Base-by-base conservation (phyloP, 768 basidiomycete species). In the Leucocoprinus leucothites region DNA sequence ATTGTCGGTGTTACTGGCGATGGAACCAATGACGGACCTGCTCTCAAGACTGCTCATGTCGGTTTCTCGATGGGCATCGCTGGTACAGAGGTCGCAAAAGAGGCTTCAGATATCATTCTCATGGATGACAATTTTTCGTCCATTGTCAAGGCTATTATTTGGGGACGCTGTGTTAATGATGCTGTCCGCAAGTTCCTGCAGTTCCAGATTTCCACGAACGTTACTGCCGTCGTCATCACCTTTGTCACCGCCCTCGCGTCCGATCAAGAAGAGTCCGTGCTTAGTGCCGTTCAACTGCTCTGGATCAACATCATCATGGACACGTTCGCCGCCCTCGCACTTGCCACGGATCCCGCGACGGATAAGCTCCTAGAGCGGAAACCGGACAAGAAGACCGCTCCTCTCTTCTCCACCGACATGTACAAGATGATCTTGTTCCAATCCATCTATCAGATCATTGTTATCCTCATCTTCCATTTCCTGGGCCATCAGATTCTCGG, bases 301-400 rank as follows among this genome's bases (percentile, higher is more conserved):
- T 99, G 97, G 95, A 93, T 98, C 71, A 98, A 98, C 77, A 88
- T 98, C 58, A 96, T 96, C 69, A 96, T 96, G 94, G 95, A 97
- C 67, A 96, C 94, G 1, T 98, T 99, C 66, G 97, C 97, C 53
- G 97, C 97, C 22, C 85, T 98, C 48, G 97, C 97, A 11, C 83
- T 99, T 48, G 96, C 97, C 16, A 98, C 97, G 22, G 97, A 98
- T 69, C 95, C 94, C 8, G 95, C 97, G 0, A 84, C 87, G 1
- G 85, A 85, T 45, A 68, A 75, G 4, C 80, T 92, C 31, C 83
- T 99, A 42, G 79, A 97, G 53, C 86, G 96, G 64, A 89, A 91
- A 68, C 97, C 97, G 3, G 94, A 98, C 69, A 85, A 82, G 74
- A 91, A 91, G 73, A 83, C 81, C 1, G 86, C 93, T 1, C 93